Percentiles rank a stretch among this genome's conserved stretches.
Evolutionary conservation across 2,329 filamentous ascomycete species (phyloP).

Genomic region (Fusarium veterinarium): DNA sequence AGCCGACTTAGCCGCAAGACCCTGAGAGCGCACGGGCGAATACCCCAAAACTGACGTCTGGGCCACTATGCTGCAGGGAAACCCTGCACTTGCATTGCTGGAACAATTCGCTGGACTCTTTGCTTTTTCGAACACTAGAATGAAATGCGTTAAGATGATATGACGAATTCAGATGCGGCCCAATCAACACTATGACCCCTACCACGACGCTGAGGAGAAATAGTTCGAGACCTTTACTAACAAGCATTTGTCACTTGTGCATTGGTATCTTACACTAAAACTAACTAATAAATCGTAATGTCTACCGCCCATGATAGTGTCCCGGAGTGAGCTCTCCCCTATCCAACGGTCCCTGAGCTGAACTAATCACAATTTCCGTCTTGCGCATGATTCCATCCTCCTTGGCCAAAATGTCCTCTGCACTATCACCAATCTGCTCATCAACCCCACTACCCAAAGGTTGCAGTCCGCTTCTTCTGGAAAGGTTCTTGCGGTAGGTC

Average conservation of each 20-base stretch:
- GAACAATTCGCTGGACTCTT: neutral
- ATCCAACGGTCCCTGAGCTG: neutral
- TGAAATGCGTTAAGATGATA: neutral
- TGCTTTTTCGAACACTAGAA: neutral
- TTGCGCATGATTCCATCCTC: slow-evolving; percentile 24
- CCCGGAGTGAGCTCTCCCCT: neutral
- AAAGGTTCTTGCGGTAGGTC: slow-evolving; percentile 33
- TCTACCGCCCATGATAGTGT: neutral
- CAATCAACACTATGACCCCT: neutral
- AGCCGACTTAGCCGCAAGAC: neutral
- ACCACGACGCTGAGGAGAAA: neutral
- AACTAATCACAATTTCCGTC: slow-evolving; percentile 24
- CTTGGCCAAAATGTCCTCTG: slow-evolving; percentile 22
- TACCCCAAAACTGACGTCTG: neutral
- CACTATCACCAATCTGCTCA: slow-evolving; percentile 16
- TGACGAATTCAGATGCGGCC: neutral
- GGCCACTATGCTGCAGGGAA: neutral
- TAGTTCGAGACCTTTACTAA: neutral
- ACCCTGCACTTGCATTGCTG: neutral
- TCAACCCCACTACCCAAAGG: slow-evolving; percentile 32
- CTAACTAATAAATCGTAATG: neutral
- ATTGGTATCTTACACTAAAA: neutral
- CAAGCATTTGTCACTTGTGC: neutral
- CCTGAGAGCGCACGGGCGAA: neutral
- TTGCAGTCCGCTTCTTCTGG: slow-evolving; percentile 32